These are phyloP conservation scores for Tanozyma kutaoensis DNA, from an alignment of 805 yeast species.

Conservation along the genomic window DNA sequence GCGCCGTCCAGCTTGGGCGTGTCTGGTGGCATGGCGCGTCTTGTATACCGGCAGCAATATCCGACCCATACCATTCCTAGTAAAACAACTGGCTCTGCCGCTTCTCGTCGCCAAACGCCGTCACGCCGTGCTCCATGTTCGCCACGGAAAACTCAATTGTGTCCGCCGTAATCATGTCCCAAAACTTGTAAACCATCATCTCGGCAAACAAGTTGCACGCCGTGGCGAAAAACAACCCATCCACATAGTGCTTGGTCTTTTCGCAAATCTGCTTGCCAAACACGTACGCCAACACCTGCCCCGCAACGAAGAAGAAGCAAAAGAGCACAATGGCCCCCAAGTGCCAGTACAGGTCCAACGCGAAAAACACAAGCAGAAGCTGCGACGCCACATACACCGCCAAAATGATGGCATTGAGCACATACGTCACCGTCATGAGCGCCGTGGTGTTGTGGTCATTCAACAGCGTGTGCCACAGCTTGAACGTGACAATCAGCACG, in stretches of 20 bases:
- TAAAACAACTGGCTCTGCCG: conserved; percentile 4
- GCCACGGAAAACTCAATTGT: conserved; percentile 85
- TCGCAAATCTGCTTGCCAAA: conserved; percentile 56
- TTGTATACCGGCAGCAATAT: too few relatives aligned
- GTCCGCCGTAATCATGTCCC: conserved; percentile 93
- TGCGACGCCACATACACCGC: conserved; percentile 55
- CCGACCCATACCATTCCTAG: too few relatives aligned
- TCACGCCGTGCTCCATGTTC: conserved; percentile 22
- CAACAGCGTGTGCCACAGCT: conserved; percentile 40
- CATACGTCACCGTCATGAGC: conserved; percentile 55
- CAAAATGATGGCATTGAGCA: conserved; percentile 58
- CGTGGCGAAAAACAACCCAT: conserved; percentile 79
- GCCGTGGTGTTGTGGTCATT: conserved; percentile 45
- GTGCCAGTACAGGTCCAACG: conserved; percentile 77
- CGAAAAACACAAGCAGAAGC: conserved; percentile 47
- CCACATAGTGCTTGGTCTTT: conserved; percentile 72
- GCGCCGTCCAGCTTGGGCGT: conserved; percentile 5
- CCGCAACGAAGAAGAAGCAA: conserved; percentile 58
- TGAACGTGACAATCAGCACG: conserved; percentile 60
- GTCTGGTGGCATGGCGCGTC: too few relatives aligned
- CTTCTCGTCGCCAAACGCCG: conserved; percentile 19
- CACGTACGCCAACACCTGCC: conserved; percentile 68
- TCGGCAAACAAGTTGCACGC: conserved; percentile 66
- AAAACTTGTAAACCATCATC: conserved; percentile 92
- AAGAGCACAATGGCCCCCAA: conserved; percentile 71